These are phyloP conservation scores for Smallanthus sonchifolius DNA, from an alignment of 129 eudicot species.

Conservation along the genomic window DNA sequence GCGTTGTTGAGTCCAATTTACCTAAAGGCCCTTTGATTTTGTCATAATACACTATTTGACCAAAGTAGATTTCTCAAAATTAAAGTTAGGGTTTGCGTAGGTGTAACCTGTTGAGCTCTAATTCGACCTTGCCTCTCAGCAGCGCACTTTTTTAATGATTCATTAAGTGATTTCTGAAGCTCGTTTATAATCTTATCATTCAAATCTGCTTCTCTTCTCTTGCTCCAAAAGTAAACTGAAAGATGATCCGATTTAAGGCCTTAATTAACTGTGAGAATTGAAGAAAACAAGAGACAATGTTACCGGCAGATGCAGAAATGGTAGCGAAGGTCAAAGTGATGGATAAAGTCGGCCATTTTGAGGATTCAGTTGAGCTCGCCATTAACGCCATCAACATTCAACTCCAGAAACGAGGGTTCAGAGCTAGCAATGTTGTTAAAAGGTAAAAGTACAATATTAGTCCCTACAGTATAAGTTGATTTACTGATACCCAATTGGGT, in stretches of 20 bases:
- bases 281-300: not conserved
- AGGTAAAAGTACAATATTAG: too few relatives aligned
- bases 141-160: constrained; percentile 54
- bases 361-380: constrained; percentile 28
- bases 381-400: constrained; percentile 9
- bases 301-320: constrained; percentile 38
- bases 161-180: constrained; percentile 54
- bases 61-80: not conserved
- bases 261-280: not conserved
- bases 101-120: constrained; percentile 81
- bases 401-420: not conserved
- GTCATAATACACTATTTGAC: too few relatives aligned
- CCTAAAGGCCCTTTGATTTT: not conserved
- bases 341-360: constrained; percentile 51
- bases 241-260: not conserved
- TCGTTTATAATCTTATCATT: constrained; percentile 29
- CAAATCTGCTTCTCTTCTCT: constrained; percentile 32
- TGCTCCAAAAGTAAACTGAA: constrained; percentile 50
- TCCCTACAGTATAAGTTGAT: too few relatives aligned
- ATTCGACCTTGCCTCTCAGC: constrained; percentile 95
- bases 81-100: not conserved
- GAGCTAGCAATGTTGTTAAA: too few relatives aligned
- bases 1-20: too few relatives aligned
- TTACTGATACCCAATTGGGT: too few relatives aligned
- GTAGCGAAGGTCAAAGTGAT: constrained; percentile 49